Conservation (phyloP, 768 basidiomycete genomes). For the Psilocybe sp. region DNA sequence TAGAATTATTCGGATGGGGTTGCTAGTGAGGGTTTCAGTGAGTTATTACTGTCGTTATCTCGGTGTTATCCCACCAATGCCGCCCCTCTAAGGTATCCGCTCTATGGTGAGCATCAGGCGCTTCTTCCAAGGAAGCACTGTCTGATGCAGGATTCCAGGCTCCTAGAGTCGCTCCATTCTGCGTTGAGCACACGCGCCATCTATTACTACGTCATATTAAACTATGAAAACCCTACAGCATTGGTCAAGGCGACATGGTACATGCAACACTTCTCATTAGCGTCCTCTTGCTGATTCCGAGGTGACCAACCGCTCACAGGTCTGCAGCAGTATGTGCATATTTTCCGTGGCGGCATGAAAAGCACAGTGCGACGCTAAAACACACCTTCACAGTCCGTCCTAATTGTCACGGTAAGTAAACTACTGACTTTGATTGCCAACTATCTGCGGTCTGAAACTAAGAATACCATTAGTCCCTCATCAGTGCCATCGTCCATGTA, state of each 20-base stretch:
- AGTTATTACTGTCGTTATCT: too few species aligned
- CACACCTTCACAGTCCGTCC: too few species aligned
- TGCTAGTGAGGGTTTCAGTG: constrained; percentile 1
- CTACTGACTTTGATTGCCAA: too few species aligned
- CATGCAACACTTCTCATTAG: not conserved
- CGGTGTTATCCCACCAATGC: too few species aligned
- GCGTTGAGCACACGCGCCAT: not conserved
- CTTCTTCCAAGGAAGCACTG: not conserved
- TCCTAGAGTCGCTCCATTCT: not conserved
- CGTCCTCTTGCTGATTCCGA: too few species aligned
- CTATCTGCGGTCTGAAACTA: too few species aligned
- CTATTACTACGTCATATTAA: not conserved
- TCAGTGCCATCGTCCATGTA: not conserved
- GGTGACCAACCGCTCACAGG: too few species aligned
- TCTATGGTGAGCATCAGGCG: not conserved
- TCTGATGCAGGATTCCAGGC: not conserved
- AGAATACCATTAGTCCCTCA: too few species aligned
- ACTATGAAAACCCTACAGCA: not conserved
- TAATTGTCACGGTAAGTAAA: too few species aligned
- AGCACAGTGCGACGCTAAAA: too few species aligned
- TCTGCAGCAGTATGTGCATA: too few species aligned
- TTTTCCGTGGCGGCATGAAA: too few species aligned
- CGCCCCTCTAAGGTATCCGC: not conserved
- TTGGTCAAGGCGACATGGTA: not conserved
- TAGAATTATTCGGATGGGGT: constrained; percentile 1